Conservation (phyloP, 2,329 filamentous ascomycete genomes). For the Fusarium devonianum region DNA sequence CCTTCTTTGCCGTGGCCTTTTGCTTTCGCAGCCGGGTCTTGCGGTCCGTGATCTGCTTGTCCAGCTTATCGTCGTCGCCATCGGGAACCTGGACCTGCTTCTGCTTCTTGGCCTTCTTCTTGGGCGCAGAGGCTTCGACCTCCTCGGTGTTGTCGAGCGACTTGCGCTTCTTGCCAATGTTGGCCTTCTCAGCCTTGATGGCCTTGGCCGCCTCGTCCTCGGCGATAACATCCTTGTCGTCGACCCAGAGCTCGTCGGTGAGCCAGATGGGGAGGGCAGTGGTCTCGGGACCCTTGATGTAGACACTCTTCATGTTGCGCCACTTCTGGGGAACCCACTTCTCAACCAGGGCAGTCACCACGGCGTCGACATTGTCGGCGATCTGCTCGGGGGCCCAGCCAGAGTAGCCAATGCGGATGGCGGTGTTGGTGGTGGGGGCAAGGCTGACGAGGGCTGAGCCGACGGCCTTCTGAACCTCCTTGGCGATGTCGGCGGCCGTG, state of each 20-base stretch:
- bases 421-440: constrained; percentile 78
- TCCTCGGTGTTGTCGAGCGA: constrained; percentile 53
- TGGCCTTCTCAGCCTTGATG: constrained; percentile 57
- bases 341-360: constrained; percentile 72
- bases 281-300: constrained; percentile 90
- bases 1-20: constrained; percentile 63
- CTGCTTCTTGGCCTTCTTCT: constrained; percentile 49
- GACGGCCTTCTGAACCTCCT: constrained; percentile 82
- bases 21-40: constrained; percentile 66
- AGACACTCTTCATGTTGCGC: constrained; percentile 83
- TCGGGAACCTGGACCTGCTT: constrained; percentile 48
- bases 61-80: constrained; percentile 60
- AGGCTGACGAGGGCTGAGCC: constrained; percentile 81
- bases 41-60: constrained; percentile 66
- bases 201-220: constrained; percentile 60
- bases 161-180: constrained; percentile 72
- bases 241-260: constrained; percentile 88
- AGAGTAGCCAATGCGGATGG: constrained; percentile 80
- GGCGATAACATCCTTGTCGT: constrained; percentile 76
- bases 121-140: constrained; percentile 51
- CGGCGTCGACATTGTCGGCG: constrained; percentile 79
- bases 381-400: constrained; percentile 78
- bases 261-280: constrained; percentile 93
- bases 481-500: constrained; percentile 72
- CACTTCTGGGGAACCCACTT: constrained; percentile 87